These are phyloP conservation scores for Juncus inflexus DNA, from an alignment of 176 grass and related monocot genomes.

Conservation along the genomic window DNA sequence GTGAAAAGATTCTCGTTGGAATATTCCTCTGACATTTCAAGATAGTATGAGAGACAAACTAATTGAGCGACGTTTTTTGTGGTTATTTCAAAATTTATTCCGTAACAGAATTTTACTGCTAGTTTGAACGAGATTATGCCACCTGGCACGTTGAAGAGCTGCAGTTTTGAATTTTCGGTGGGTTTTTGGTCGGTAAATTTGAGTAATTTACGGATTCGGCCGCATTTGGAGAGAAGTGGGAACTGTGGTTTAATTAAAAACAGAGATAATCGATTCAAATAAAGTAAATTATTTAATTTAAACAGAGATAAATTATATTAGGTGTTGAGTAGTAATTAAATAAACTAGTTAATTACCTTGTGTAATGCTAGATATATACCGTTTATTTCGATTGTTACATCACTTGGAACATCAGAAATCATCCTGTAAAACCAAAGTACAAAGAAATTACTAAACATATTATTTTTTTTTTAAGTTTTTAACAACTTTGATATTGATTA, in stretches of 20 bases:
- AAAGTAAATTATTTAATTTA: background rate
- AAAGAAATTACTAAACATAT: background rate
- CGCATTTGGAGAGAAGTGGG: slow-evolving; percentile 81
- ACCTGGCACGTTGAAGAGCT: slow-evolving; percentile 61
- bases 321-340: background rate
- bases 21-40: slow-evolving; percentile 87
- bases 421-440: slow-evolving; percentile 30
- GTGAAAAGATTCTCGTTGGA: slow-evolving; percentile 76
- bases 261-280: background rate
- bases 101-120: slow-evolving; percentile 91
- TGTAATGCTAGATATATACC: slow-evolving; percentile 30
- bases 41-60: slow-evolving; percentile 70
- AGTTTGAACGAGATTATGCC: slow-evolving; percentile 64
- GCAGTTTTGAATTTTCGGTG: slow-evolving; percentile 46
- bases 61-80: slow-evolving; percentile 60
- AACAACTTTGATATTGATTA: background rate
- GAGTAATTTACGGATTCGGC: slow-evolving; percentile 56
- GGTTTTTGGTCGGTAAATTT: slow-evolving; percentile 40
- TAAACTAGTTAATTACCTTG: slow-evolving; percentile 30
- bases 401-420: slow-evolving; percentile 41
- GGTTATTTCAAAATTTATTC: slow-evolving; percentile 80
- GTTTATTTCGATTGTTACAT: slow-evolving; percentile 36
- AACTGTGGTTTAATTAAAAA: slow-evolving; percentile 46
- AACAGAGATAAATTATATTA: slow-evolving; percentile 1
- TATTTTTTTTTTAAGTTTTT: background rate